A percentile compares a stretch with the other conserved stretches of the same genome.
Evolutionary conservation across 2,329 filamentous ascomycete genomes (phyloP).

Genomic region (Fonsecaea nubica): DNA sequence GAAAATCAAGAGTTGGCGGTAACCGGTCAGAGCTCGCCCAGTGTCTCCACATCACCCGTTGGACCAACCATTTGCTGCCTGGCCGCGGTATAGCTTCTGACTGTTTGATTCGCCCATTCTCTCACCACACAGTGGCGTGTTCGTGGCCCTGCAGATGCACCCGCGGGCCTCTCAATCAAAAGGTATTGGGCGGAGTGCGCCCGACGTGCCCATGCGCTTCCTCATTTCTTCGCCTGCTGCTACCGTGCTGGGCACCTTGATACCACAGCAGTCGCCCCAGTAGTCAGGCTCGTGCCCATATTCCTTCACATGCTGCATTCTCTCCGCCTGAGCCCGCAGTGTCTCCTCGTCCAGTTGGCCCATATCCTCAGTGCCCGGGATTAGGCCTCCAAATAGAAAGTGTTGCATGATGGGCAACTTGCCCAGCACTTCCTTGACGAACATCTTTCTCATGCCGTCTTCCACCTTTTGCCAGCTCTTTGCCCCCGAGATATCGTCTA

Average conservation of each 20-base stretch:
- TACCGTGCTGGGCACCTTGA: constrained; percentile 92
- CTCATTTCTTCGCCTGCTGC: constrained; percentile 88
- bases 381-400: constrained; percentile 86
- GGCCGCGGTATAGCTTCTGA: not conserved
- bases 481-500: constrained; percentile 93
- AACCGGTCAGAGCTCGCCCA: constrained; percentile 11
- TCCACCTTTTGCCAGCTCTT: constrained; percentile 93
- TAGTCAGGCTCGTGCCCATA: constrained; percentile 61
- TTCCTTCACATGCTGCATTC: constrained; percentile 74
- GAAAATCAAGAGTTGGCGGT: not conserved
- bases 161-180: constrained; percentile 47
- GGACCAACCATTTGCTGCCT: constrained; percentile 3
- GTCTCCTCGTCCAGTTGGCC: constrained; percentile 63
- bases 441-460: constrained; percentile 95
- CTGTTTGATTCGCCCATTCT: constrained; percentile 20
- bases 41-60: not conserved
- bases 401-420: constrained; percentile 99
- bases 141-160: constrained; percentile 31
- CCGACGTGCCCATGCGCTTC: constrained; percentile 69
- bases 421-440: constrained; percentile 85
- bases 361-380: constrained; percentile 84
- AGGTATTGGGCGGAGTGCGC: constrained; percentile 66
- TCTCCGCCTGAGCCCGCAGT: constrained; percentile 47
- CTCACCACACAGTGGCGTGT: constrained; percentile 22
- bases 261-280: constrained; percentile 98